Base-by-base conservation (phyloP, 108 stramenopile species). In the Skeletonema potamos region DNA sequence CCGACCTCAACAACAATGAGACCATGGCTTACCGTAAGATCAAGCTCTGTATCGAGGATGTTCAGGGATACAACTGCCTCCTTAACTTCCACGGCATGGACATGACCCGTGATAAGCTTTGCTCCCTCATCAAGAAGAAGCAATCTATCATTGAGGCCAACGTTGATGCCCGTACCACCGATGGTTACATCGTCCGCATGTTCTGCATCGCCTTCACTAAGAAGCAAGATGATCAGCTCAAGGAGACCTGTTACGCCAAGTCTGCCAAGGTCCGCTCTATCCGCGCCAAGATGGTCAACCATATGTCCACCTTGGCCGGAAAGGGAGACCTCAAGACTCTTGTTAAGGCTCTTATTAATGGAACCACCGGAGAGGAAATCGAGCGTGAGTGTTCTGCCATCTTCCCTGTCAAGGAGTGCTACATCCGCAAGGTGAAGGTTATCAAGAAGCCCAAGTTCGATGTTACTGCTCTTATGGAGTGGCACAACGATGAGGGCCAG, bases 401-500 rank as follows among this genome's bases (percentile, higher is more conserved):
- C 85, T 99, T 96, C 93, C 99, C 99, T 36, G 79, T 99, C 78
- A 96, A 97, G 95, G 93, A 98, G 73, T 98, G 97, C 74, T 98
- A 83, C 96, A 94, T 99, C 87, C 95, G 98, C 70, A 99, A 99
- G 96, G 97, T 98, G 29, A 99, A 99, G 98, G 97, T 98, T 30
- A 87, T 99, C 57, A 99, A 99, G 96, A 98, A 98, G 95, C 99
- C 99, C 55, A 99, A 99, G 91, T 99, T 99, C 74, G 99, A 99
- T 92, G 93, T 99, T 22, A 89, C 89, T 54, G 96, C 96, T 66
- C 90, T 99, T 59, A 99, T 99, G 99, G 99, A 99, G 81, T 95
- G 98, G 95, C 99, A 99, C 85, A 95, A 74, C 58, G 96, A 95
- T 33, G 91, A 92, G 58, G 97, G 94, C 51, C 84, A 82, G 36